These are phyloP conservation scores for Xylaria palmicola DNA, from an alignment of 495 filamentous ascomycete genomes.

Conservation along the genomic window DNA sequence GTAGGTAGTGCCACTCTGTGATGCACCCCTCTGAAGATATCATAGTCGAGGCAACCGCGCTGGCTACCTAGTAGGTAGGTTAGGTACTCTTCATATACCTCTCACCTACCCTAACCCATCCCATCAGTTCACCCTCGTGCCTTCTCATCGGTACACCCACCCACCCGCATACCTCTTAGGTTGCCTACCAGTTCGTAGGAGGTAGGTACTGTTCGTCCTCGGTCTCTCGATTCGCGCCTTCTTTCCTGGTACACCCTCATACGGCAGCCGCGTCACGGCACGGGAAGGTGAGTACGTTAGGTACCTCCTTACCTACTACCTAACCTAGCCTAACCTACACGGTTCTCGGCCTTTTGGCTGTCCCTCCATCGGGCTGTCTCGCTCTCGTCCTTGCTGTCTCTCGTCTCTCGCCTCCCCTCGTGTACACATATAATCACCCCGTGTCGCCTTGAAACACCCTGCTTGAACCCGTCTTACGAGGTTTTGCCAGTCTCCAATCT, in stretches of 20 bases:
- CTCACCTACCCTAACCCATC: neutral
- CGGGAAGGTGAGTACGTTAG: neutral
- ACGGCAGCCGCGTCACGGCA: neutral
- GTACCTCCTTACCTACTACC: no score
- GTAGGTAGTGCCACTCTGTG: neutral
- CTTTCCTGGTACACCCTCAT: neutral
- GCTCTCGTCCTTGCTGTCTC: neutral
- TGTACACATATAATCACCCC: neutral
- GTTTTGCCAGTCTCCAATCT: neutral
- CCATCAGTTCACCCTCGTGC: neutral
- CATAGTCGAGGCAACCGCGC: neutral
- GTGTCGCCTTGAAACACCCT: neutral
- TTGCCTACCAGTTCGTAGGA: no score
- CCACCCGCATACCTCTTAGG: no score
- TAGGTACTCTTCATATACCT: neutral
- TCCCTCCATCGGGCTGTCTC: no score
- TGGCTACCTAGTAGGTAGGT: neutral
- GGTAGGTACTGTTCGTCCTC: no score
- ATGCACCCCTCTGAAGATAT: neutral
- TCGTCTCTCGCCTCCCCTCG: neutral
- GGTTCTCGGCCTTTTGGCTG: no score
- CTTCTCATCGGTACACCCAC: neutral
- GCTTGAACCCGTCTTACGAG: neutral
- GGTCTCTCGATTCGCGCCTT: neutral
- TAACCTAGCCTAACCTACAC: no score